Conservation (phyloP, 495 filamentous ascomycete genomes). For the Daldinia caldariorum region DNA sequence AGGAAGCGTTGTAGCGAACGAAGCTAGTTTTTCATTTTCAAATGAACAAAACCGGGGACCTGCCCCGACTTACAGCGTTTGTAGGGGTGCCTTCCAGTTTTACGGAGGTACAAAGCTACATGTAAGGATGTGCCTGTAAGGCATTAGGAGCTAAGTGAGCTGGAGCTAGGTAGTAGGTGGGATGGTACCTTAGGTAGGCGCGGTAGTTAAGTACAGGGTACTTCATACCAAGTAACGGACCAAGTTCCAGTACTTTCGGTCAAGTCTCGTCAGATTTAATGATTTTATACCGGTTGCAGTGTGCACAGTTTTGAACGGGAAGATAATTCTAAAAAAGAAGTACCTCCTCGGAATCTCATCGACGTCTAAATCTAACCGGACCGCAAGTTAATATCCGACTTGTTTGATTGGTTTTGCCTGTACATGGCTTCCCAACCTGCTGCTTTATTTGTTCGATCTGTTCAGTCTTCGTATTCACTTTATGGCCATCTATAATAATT, state of each 20-base stretch:
- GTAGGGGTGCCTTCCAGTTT: slow-evolving; percentile 9
- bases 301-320: slow-evolving; percentile 25
- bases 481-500: not conserved
- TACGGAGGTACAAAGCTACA: slow-evolving; percentile 9
- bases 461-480: slow-evolving; percentile 5
- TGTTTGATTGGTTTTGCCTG: slow-evolving; percentile 19
- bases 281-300: slow-evolving; percentile 1
- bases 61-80: not conserved
- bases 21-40: slow-evolving; percentile 22
- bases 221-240: slow-evolving; percentile 20
- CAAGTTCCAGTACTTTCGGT: slow-evolving; percentile 26
- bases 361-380: slow-evolving; percentile 2
- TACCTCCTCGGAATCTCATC: not conserved
- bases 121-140: slow-evolving; percentile 9
- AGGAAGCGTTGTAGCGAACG: slow-evolving; percentile 13
- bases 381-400: slow-evolving; percentile 26
- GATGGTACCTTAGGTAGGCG: slow-evolving; percentile 8
- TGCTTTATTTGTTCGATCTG: slow-evolving; percentile 8
- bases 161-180: slow-evolving; percentile 18
- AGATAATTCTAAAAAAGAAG: slow-evolving; percentile 16
- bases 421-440: not conserved
- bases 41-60: slow-evolving; percentile 2
- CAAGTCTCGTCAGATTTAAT: slow-evolving; percentile 18
- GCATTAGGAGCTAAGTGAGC: slow-evolving; percentile 11
- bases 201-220: slow-evolving; percentile 31